phyloP scores from a whole-genome alignment of 495 filamentous ascomycete genomes.

The Trichoderma parareesei region DNA sequence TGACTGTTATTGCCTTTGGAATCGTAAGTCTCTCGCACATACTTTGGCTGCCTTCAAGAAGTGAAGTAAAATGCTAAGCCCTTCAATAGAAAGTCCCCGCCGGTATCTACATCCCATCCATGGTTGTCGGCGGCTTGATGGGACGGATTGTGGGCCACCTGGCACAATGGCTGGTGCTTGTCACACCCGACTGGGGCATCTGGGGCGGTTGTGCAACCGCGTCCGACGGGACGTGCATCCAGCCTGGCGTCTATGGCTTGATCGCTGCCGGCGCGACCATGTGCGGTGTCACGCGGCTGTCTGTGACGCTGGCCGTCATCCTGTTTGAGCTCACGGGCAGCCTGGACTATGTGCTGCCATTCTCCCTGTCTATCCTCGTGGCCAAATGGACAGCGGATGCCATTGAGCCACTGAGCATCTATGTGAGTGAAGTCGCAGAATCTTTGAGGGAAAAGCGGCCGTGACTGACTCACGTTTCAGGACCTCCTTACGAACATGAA shows the following conservation, averaged over 20 bases:
- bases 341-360: constrained; percentile 89
- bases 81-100: constrained; percentile 67
- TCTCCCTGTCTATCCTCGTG: constrained; percentile 84
- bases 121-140: constrained; percentile 94
- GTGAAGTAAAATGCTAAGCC: neutral
- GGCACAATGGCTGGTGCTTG: constrained; percentile 73
- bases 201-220: constrained; percentile 66
- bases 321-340: constrained; percentile 93
- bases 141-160: constrained; percentile 81
- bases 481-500: constrained; percentile 96
- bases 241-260: constrained; percentile 90
- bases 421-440: constrained; percentile 43
- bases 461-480: constrained; percentile 26
- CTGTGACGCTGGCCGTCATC: constrained; percentile 91
- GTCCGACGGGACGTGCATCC: constrained; percentile 73
- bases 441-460: neutral
- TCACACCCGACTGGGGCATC: constrained; percentile 60
- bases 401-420: constrained; percentile 89
- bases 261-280: constrained; percentile 94
- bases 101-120: constrained; percentile 95
- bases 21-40: constrained; percentile 37
- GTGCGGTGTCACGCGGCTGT: constrained; percentile 93
- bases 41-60: neutral
- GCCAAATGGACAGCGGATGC: constrained; percentile 98
- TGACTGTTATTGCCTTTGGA: constrained; percentile 85